Base-by-base conservation (phyloP, 768 basidiomycete species). In the Trametes villosa region DNA sequence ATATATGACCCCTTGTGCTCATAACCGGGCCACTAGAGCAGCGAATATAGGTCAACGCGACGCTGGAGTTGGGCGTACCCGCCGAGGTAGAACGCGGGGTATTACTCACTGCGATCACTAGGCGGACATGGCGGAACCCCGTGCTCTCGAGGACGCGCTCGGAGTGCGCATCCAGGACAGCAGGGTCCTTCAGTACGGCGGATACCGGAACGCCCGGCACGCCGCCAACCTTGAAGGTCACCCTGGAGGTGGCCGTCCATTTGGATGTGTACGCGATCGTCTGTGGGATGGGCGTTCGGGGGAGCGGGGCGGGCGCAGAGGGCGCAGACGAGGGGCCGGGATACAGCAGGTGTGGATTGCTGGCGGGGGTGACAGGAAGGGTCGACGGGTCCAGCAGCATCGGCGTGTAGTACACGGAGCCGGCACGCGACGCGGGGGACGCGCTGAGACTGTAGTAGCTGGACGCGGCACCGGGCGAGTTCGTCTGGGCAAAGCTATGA, bases 21-120 rank as follows among this genome's bases (percentile, higher is more conserved):
- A 34, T 69, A 69, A 8, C 68, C 68, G 0, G 68, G 66, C 68
- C 68, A 69, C 68, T 69, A 22, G 20, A 38, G 11, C 9, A 24
- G 15, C 36, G 12, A 34, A 20, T 20, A 24, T 7, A 18, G n/a
- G 11, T 41, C 41, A 30, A 9, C 41, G 40, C 12, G 31, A 34
- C 7, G 30, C 26, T 41, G 26, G 31, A 12, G 20, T 41, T 4
- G 38, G 29, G 20, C 15, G 18, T 2, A 49, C 2, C 4, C 11
- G 2, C 31, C 4, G 12, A 5, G 9, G 1, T 11, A 1, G 20
- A 20, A n/a, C 1, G n/a, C 27, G n/a, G 9, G 20, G 20, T 36
- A 8, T 12, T 11, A 56, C 66, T 38, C 49, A 67, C 66, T n/a
- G 42, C 46, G n/a, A 67, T 38, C 17, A 62, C 55, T 2, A 65